phyloP scores from a whole-genome alignment of 352 stramenopile species.

The Pilasporangium apinafurcum region DNA sequence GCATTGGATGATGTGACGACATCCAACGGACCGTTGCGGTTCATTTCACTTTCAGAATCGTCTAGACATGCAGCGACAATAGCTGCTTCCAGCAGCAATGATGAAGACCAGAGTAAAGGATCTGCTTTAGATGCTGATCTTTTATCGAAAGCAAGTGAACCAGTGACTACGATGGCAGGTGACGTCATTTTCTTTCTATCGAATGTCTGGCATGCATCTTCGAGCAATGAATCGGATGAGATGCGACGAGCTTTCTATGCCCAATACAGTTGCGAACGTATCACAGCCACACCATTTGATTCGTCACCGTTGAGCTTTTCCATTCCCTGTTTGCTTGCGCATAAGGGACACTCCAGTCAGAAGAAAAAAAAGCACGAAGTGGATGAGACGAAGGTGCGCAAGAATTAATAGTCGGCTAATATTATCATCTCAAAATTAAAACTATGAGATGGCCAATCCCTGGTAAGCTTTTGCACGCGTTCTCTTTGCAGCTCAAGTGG shows the following conservation, averaged over 20 bases:
- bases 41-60: constrained; percentile 23
- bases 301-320: constrained; percentile 54
- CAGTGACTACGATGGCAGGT: constrained; percentile 23
- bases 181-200: constrained; percentile 64
- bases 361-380: neutral
- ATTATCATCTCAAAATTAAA: neutral
- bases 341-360: neutral
- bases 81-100: neutral
- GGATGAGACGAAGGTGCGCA: neutral
- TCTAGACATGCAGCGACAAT: neutral
- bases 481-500: neutral
- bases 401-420: neutral
- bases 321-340: constrained; percentile 27
- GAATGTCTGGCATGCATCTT: constrained; percentile 68
- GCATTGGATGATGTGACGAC: constrained; percentile 49
- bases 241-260: constrained; percentile 61
- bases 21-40: constrained; percentile 49
- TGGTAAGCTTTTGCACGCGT: too few relatives aligned
- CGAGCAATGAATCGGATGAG: constrained; percentile 35
- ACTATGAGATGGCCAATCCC: neutral
- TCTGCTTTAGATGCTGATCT: neutral
- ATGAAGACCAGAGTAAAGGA: neutral
- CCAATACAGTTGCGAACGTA: constrained; percentile 47
- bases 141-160: constrained; percentile 20
- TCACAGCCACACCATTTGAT: constrained; percentile 33